Evolutionary conservation across 1,284 basidiomycete genomes (phyloP), one percentile per base, ranked within the genome.

Genomic region (Malassezia sp.): DNA sequence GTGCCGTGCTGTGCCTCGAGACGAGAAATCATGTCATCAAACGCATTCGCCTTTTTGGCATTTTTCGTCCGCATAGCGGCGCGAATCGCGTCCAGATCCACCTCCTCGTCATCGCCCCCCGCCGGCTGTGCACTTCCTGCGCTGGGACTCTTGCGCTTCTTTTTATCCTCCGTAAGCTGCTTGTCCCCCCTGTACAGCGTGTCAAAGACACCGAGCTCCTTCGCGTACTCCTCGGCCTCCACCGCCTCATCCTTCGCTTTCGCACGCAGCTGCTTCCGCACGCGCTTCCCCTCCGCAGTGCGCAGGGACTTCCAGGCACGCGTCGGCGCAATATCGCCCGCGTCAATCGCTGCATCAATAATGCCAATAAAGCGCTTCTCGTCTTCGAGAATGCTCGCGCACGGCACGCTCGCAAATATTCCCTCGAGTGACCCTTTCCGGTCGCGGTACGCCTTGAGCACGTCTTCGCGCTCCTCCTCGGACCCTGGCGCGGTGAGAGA

Each of bases 121-220:
- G 26, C 26, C 11, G 28, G 33, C 23, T 27, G 18, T 15, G 28
- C 28, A 2, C 39, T 9, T 32, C 37, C 31, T 36, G 27, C 26
- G 42, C 32, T 20, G 21, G 32, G 15, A 14, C 27, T 10, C 18
- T 52, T 35, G 29, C 10, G 38, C 24, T 33, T 51, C 39, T 57
- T 60, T 1, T 55, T 60, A 12, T 34, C 47, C 33, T 50, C 45
- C 12, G 43, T 50, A 18, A 33, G 41, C 27, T 41, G 34, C 30
- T 52, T 47, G 17, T 36, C 34, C 15, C 31, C 24, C 21, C 24
- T 14, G 21, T 62, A 70, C 2, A 70, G 42, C 21, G 64, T 56
- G 33, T 70, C 67, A 57, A 60, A 69, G 1, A 70, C 64, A 35
- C 67, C 66, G 9, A 70, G 51, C 52, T 64, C 60, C 20, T 54